These are phyloP conservation scores for Euphorbia lathyris DNA, from an alignment of 345 rosid species.

Conservation along the genomic window DNA sequence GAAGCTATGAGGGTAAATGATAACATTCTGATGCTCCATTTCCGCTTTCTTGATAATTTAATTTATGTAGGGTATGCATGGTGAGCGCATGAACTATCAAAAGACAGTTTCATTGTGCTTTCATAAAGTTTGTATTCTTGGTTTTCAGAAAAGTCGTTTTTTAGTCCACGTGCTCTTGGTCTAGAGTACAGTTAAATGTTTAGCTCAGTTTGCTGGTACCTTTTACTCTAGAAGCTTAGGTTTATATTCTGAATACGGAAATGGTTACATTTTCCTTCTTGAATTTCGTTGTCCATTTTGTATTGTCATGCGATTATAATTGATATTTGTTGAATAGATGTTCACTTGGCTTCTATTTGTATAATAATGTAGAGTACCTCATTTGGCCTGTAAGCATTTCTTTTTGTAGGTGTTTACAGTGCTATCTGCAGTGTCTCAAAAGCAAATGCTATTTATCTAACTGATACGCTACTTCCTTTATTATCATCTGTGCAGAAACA, in stretches of 20 bases:
- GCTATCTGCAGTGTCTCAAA: background rate
- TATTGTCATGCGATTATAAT: background rate
- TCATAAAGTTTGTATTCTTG: background rate
- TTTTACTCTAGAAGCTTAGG: background rate
- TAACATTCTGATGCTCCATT: background rate
- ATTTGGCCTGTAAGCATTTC: background rate
- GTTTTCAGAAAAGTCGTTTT: background rate
- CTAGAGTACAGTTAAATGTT: too few relatives aligned
- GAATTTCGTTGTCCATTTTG: background rate
- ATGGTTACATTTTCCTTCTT: background rate
- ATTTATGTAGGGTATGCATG: too few relatives aligned
- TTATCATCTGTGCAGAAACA: conserved; percentile 34
- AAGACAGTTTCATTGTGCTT: background rate
- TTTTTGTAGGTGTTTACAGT: background rate
- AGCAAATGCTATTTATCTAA: background rate
- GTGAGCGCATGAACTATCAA: background rate
- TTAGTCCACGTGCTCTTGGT: background rate
- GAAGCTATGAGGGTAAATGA: conserved; percentile 63
- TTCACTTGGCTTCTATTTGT: background rate
- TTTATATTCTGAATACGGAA: background rate
- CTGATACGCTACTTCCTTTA: conserved; percentile 6
- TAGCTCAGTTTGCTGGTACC: background rate
- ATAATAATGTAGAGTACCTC: background rate
- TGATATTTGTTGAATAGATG: background rate
- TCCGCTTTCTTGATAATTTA: background rate